A percentile compares a stretch with the other conserved stretches of the same genome.
Conservation (phyloP, 108 stramenopile genomes). For the Mediolabrus comicus region DNA sequence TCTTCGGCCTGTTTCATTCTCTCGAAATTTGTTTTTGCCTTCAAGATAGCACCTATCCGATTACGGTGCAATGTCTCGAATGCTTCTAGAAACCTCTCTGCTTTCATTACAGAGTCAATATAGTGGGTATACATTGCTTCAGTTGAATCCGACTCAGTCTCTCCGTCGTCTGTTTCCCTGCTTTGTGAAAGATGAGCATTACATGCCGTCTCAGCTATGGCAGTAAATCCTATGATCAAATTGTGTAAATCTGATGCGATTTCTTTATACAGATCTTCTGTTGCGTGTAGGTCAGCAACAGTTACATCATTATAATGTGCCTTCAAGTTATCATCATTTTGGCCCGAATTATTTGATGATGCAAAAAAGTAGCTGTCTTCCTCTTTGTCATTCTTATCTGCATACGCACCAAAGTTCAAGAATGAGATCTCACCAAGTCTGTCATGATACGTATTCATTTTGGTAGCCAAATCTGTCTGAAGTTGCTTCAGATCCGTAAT, state of each 20-base stretch:
- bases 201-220: conserved; percentile 26
- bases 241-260: conserved; percentile 25
- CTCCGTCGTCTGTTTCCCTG: not conserved
- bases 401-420: not conserved
- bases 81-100: conserved; percentile 30
- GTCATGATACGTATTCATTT: conserved; percentile 2
- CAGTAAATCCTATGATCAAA: conserved; percentile 17
- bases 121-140: conserved; percentile 10
- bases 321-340: not conserved
- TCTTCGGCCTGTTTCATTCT: not conserved
- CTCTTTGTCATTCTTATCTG: conserved; percentile 2
- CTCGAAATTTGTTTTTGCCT: conserved; percentile 8
- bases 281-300: conserved; percentile 10
- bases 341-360: too few species aligned
- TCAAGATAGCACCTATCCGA: conserved; percentile 4
- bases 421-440: not conserved
- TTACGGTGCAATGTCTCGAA: conserved; percentile 30
- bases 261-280: conserved; percentile 20
- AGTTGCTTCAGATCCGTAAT: not conserved
- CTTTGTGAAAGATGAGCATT: not conserved
- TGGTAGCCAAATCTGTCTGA: not conserved
- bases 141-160: not conserved
- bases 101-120: conserved; percentile 2
- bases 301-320: not conserved
- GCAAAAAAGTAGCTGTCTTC: not conserved